A percentile compares a stretch with the other conserved stretches of the same genome.
Evolutionary conservation across 2,329 filamentous ascomycete genomes (phyloP).

Genomic region (Aspergillus sp.): DNA sequence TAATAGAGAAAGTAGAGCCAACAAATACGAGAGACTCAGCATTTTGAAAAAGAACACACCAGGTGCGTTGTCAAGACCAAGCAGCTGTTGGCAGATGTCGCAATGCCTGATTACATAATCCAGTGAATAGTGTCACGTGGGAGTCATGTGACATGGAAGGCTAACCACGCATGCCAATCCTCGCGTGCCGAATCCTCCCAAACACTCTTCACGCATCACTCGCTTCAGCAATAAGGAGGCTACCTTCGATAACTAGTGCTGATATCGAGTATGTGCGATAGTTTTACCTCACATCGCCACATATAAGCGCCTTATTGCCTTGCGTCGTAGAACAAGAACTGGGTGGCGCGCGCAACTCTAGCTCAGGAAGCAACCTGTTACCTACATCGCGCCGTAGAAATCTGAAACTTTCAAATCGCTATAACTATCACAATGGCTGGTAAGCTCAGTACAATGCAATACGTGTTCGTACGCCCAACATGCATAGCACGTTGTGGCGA

Average conservation of each 20-base stretch:
- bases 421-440: slow-evolving; percentile 55
- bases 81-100: neutral
- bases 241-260: neutral
- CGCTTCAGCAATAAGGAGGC: neutral
- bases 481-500: slow-evolving; percentile 6
- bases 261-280: slow-evolving; percentile 8
- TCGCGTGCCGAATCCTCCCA: slow-evolving; percentile 2
- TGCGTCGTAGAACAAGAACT: slow-evolving; percentile 42
- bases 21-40: neutral
- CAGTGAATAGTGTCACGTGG: neutral
- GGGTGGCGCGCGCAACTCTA: slow-evolving; percentile 25
- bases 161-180: slow-evolving; percentile 1
- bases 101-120: neutral
- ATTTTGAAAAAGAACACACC: neutral
- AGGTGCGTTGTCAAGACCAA: neutral
- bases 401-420: slow-evolving; percentile 25
- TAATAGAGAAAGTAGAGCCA: too few species aligned
- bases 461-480: slow-evolving; percentile 5
- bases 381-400: slow-evolving; percentile 38
- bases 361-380: slow-evolving; percentile 18
- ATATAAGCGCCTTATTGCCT: slow-evolving; percentile 14
- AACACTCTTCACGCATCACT: slow-evolving; percentile 5
- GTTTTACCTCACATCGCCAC: slow-evolving; percentile 3
- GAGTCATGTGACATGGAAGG: neutral
- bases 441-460: slow-evolving; percentile 52